Percentiles rank a stretch among this genome's conserved stretches.
Evolutionary conservation across 2,329 filamentous ascomycete genomes (phyloP).

Genomic region (Xylariaceae sp.): DNA sequence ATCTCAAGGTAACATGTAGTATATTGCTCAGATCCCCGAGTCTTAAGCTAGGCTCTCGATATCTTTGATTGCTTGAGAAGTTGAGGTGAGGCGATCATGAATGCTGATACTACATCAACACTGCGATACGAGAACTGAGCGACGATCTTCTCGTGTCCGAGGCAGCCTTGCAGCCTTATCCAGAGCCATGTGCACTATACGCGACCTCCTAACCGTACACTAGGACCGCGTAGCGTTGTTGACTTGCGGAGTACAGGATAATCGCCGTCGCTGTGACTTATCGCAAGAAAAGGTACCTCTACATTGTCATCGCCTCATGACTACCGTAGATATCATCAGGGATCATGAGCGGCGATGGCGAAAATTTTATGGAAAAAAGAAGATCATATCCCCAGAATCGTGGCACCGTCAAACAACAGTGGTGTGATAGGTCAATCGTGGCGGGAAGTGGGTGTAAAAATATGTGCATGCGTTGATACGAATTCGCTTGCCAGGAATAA

Average conservation of each 20-base stretch:
- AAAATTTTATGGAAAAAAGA: neutral
- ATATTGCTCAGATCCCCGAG: neutral
- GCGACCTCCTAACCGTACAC: neutral
- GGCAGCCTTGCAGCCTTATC: constrained; percentile 10
- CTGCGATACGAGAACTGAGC: neutral
- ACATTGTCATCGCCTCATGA: constrained; percentile 13
- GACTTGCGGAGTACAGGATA: neutral
- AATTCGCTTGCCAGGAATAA: constrained; percentile 9
- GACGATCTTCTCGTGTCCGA: constrained; percentile 24
- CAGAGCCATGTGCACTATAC: constrained; percentile 3
- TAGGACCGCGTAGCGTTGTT: neutral
- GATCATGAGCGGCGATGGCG: constrained; percentile 3
- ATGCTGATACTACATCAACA: neutral
- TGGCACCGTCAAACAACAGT: constrained; percentile 1
- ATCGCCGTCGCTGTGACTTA: neutral
- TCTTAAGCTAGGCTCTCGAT: neutral
- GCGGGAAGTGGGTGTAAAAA: constrained; percentile 15
- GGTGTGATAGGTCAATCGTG: constrained; percentile 13
- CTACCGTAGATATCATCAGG: neutral
- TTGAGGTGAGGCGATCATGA: neutral
- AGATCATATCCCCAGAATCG: constrained; percentile 3
- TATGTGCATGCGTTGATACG: constrained; percentile 13
- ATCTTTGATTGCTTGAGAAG: constrained; percentile 1
- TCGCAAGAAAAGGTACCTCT: constrained; percentile 4
- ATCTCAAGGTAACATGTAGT: neutral